phyloP scores from a whole-genome alignment of 352 stramenopile genomes.

The Phytophthora megakarya region DNA sequence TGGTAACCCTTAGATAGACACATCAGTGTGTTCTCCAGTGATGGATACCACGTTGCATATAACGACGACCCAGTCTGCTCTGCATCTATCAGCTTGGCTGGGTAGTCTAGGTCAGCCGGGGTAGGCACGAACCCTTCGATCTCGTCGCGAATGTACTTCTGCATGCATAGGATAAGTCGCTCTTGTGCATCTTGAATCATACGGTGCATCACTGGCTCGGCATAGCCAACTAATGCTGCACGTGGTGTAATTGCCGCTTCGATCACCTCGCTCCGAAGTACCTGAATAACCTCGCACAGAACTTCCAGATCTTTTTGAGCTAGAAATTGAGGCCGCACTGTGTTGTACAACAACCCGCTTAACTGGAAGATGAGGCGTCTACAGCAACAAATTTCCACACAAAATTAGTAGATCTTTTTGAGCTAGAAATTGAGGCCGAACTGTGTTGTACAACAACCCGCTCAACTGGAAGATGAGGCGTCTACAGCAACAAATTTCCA shows the following conservation, averaged over 20 bases:
- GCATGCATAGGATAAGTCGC: constrained; percentile 80
- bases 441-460: constrained; percentile 69
- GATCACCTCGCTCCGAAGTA: constrained; percentile 78
- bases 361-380: constrained; percentile 83
- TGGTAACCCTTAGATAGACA: constrained; percentile 88
- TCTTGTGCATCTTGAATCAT: constrained; percentile 88
- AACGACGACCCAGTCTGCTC: constrained; percentile 40
- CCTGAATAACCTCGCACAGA: constrained; percentile 80
- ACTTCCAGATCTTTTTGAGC: constrained; percentile 77
- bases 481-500: constrained; percentile 28
- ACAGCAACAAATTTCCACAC: not conserved
- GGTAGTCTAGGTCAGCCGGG: constrained; percentile 67
- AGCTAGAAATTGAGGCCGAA: constrained; percentile 69
- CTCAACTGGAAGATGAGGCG: constrained; percentile 81
- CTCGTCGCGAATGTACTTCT: constrained; percentile 85
- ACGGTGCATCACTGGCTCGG: constrained; percentile 79
- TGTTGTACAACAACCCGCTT: constrained; percentile 73
- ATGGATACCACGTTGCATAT: constrained; percentile 86
- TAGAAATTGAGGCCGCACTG: constrained; percentile 67
- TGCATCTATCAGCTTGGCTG: constrained; percentile 57
- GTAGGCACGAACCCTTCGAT: constrained; percentile 78
- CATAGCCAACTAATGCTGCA: constrained; percentile 49
- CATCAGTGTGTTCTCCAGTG: constrained; percentile 82
- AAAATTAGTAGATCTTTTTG: constrained; percentile 53
- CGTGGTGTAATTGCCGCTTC: constrained; percentile 70